phyloP scores from a whole-genome alignment of 306 rosid species.

The Acacia acuminata region DNA sequence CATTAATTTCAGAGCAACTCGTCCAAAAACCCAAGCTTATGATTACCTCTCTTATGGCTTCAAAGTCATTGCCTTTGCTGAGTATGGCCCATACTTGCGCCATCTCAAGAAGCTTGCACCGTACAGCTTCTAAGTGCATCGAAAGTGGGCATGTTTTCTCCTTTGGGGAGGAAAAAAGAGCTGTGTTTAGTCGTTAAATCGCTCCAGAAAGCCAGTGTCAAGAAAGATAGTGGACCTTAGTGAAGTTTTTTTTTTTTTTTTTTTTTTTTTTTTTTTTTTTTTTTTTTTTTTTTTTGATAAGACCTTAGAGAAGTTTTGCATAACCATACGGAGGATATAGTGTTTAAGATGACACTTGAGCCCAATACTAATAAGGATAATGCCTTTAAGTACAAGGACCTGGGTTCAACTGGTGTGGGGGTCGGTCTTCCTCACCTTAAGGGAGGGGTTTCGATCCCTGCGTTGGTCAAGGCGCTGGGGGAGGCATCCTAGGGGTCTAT shows the following conservation, averaged over 20 bases:
- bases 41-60: conserved; percentile 9
- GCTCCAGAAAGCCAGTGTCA: neutral
- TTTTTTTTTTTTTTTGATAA: too few relatives aligned
- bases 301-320: conserved; percentile 20
- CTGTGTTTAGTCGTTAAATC: neutral
- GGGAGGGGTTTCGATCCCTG: too few relatives aligned
- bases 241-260: too few relatives aligned
- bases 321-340: neutral
- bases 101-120: conserved; percentile 29
- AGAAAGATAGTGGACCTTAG: conserved; percentile 22
- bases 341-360: neutral
- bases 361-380: neutral
- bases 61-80: conserved; percentile 15
- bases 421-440: too few relatives aligned
- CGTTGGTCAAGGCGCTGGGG: too few relatives aligned
- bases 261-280: too few relatives aligned
- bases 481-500: too few relatives aligned
- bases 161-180: conserved; percentile 8
- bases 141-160: conserved; percentile 7
- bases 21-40: neutral
- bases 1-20: neutral
- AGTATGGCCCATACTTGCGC: conserved; percentile 37
- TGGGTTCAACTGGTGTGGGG: too few relatives aligned
- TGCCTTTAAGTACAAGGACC: conserved; percentile 16
- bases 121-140: conserved; percentile 17